phyloP scores from a whole-genome alignment of 2,329 filamentous ascomycete genomes.

The Ascochyta rabiei region DNA sequence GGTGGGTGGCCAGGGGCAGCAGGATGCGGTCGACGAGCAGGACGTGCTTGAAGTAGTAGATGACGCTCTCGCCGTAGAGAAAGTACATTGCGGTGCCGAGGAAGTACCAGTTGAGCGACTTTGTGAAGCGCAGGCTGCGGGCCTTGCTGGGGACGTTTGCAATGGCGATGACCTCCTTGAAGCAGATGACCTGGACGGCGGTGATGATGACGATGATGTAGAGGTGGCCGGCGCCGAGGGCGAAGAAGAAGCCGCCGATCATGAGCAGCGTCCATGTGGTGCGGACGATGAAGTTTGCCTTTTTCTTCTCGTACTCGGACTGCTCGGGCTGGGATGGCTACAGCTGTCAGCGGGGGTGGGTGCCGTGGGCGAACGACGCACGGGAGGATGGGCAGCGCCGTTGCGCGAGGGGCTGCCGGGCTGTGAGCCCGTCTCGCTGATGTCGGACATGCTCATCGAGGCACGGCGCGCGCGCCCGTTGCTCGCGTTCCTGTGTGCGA shows the following conservation, averaged over 20 bases:
- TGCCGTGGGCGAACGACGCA: too few species aligned
- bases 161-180: conserved; percentile 99
- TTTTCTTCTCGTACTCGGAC: conserved; percentile 96
- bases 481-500: conserved; percentile 59
- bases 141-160: conserved; percentile 92
- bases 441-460: conserved; percentile 74
- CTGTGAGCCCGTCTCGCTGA: conserved; percentile 65
- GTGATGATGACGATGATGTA: conserved; percentile 96
- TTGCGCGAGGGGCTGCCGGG: conserved; percentile 59
- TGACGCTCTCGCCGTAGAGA: conserved; percentile 96
- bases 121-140: conserved; percentile 89
- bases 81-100: conserved; percentile 99
- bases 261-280: conserved; percentile 98
- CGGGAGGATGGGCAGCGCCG: conserved; percentile 26
- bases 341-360: conserved; percentile 24
- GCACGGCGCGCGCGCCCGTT: conserved; percentile 62
- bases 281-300: conserved; percentile 94
- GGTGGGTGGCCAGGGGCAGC: conserved; percentile 91
- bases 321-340: conserved; percentile 50
- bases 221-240: conserved; percentile 95
- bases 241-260: conserved; percentile 89
- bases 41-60: conserved; percentile 99
- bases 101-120: conserved; percentile 99
- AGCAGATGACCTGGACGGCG: conserved; percentile 91
- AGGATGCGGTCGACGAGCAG: conserved; percentile 92